Base-by-base conservation (phyloP, 1,139 yeast species). In the Nematodospora anomalae region DNA sequence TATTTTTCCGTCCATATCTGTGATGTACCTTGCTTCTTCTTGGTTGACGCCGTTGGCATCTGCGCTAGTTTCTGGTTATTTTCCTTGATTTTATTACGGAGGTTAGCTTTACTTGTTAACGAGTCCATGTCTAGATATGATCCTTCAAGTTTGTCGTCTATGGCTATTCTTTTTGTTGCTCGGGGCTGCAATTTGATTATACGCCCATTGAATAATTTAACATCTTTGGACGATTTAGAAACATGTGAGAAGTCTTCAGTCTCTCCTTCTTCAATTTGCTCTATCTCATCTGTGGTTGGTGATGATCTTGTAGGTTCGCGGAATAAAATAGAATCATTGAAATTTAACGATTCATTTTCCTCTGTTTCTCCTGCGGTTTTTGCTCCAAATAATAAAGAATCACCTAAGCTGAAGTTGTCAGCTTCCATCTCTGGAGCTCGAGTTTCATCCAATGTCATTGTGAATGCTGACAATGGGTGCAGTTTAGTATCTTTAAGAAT, bases 1-100 rank as follows among this genome's bases (percentile, higher is more conserved):
- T 90, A 90, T 58, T 87, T 88, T 51, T 92, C 97, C 0, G 88
- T 77, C 87, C 87, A 82, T 6, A 82, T 55, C 27, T 51, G 50
- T 4, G 39, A 30, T 4, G 23, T 28, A n/a, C n/a, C 21, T 21
- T 10, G 20, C 6, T 13, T 26, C 27, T 21, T 32, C 16, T 7
- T 14, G 25, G 27, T 24, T 11, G 4, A 16, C 3, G 21, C 16
- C 6, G 9, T 28, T 21, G 23, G 32, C 18, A 10, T 11, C 15
- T 36, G 33, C 12, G 26, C 24, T n/a, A 47, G 18, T 30, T 46
- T 48, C 18, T 41, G 30, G 22, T 48, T 46, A 26, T 51, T 55
- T 13, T 53, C 47, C 35, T 58, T 57, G 26, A 53, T 42, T 12
- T 52, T 40, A 30, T 58, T 57, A 32, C 51, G 47, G 32, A 62